Base-by-base conservation (phyloP, 257 asterid genomes). In the Solanum commersonii region DNA sequence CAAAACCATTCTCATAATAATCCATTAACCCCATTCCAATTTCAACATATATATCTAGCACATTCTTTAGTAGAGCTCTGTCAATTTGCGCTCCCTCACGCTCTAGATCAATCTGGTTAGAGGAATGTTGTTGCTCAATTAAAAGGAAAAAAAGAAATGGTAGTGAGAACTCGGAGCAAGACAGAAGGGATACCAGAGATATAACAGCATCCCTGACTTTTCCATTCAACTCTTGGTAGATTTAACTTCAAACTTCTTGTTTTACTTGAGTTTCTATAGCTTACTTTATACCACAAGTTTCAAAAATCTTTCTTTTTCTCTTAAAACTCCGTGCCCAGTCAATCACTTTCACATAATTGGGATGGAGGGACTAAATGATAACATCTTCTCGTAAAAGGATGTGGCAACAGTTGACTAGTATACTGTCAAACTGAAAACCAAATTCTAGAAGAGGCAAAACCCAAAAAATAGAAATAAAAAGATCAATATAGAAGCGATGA, bases 31-130 rank as follows among this genome's bases (percentile, higher is more conserved):
- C 98, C 99, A 95, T 94, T 88, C 99, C 98, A 84, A 97, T 95
- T 91, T 97, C 99, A 87, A 97, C 99, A 91, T 96, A 97, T 88
- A 97, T 95, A 90, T 97, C 98, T 44, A 97, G 88, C 52, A 97
- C 96, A 92, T 96, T 97, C 93, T 96, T 97, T 87, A 97, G 84
- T 84, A 96, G 89, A 85, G 99, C 99, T 88, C 99, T 93, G 84
- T 97, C 99, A 89, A 96, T 97, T 90, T 95, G 98, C 92, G 94
- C 98, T 63, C 98, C 99, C 90, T 97, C 98, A 34, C 98, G 95
- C 94, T 97, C 99, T 92, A 94, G 98, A 90, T 97, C 96, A 90
- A 96, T 96, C 99, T 96, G 89, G 73, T 86, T 46, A 86, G 81
- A 86, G 77, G 82, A 31, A 73, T 25, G 84, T 85, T 46, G 86